Evolutionary conservation across 768 basidiomycete genomes (phyloP).

Genomic region (Lanmaoa rubissima): DNA sequence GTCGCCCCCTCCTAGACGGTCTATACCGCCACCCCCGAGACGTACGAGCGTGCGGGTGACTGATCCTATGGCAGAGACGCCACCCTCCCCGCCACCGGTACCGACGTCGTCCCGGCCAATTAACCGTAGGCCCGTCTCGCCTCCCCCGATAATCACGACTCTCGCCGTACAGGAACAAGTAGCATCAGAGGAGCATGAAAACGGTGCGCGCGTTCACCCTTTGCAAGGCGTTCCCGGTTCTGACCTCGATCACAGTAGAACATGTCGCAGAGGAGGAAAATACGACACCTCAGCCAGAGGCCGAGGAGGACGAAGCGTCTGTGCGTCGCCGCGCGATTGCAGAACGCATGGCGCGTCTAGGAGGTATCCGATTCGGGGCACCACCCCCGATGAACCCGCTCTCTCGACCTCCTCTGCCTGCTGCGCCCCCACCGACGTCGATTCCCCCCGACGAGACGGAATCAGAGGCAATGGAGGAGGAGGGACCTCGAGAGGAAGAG

Average conservation of each 20-base stretch:
- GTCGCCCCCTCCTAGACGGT: slow-evolving; percentile 13
- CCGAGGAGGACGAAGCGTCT: slow-evolving; percentile 47
- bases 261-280: slow-evolving; percentile 14
- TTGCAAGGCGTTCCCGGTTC: not conserved
- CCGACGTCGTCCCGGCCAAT: slow-evolving; percentile 18
- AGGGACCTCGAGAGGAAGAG: slow-evolving; percentile 29
- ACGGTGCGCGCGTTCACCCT: slow-evolving; percentile 1
- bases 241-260: slow-evolving; percentile 6
- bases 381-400: slow-evolving; percentile 46
- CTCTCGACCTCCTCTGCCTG: slow-evolving; percentile 37
- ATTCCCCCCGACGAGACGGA: slow-evolving; percentile 26
- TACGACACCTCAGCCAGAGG: slow-evolving; percentile 12
- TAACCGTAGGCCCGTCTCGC: slow-evolving; percentile 15
- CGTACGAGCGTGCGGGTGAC: slow-evolving; percentile 21
- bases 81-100: slow-evolving; percentile 20
- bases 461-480: slow-evolving; percentile 17
- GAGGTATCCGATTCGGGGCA: slow-evolving; percentile 79
- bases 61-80: slow-evolving; percentile 6
- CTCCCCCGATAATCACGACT: slow-evolving; percentile 25
- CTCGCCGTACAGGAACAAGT: slow-evolving; percentile 10
- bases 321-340: slow-evolving; percentile 71
- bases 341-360: slow-evolving; percentile 92
- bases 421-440: slow-evolving; percentile 37
- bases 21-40: slow-evolving; percentile 24
- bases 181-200: slow-evolving; percentile 1